Evolutionary conservation across 768 basidiomycete species (phyloP).

Genomic region (Termitomyces sp.): DNA sequence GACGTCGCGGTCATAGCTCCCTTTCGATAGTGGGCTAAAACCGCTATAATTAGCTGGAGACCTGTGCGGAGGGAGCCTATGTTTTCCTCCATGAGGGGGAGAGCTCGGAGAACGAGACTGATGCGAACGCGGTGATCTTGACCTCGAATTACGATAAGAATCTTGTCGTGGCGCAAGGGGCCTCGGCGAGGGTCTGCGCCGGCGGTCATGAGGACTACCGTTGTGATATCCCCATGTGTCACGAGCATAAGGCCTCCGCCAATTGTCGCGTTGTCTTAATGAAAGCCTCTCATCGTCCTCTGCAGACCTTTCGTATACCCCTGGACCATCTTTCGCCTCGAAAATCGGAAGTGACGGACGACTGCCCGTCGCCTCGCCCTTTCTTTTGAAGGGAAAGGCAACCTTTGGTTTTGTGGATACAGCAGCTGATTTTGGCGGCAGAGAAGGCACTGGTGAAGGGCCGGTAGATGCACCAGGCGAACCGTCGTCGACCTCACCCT

Average conservation of each 20-base stretch:
- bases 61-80: slow-evolving; percentile 34
- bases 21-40: slow-evolving; percentile 32
- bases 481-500: slow-evolving; percentile 74
- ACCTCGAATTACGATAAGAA: slow-evolving; percentile 18
- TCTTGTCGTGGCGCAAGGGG: slow-evolving; percentile 17
- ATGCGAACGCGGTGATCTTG: slow-evolving; percentile 20
- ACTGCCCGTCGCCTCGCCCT: slow-evolving; percentile 19
- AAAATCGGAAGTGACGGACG: slow-evolving; percentile 7
- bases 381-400: slow-evolving; percentile 75
- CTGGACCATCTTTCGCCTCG: slow-evolving; percentile 18
- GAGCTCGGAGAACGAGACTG: slow-evolving; percentile 31
- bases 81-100: slow-evolving; percentile 28
- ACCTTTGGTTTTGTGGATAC: slow-evolving; percentile 38
- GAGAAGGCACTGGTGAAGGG: slow-evolving; percentile 19
- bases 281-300: slow-evolving; percentile 37
- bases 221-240: slow-evolving; percentile 33
- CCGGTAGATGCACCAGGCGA: slow-evolving; percentile 15
- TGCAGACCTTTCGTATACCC: slow-evolving; percentile 31
- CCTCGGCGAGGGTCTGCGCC: slow-evolving; percentile 13
- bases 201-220: slow-evolving; percentile 17
- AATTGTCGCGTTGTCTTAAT: slow-evolving; percentile 27
- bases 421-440: slow-evolving; percentile 28
- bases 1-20: slow-evolving; percentile 27
- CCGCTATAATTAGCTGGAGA: slow-evolving; percentile 19
- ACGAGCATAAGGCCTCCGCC: slow-evolving; percentile 16